A percentile compares a stretch with the other conserved stretches of the same genome.
Conservation (phyloP, 768 basidiomycete genomes). For the Suillus luteus region DNA sequence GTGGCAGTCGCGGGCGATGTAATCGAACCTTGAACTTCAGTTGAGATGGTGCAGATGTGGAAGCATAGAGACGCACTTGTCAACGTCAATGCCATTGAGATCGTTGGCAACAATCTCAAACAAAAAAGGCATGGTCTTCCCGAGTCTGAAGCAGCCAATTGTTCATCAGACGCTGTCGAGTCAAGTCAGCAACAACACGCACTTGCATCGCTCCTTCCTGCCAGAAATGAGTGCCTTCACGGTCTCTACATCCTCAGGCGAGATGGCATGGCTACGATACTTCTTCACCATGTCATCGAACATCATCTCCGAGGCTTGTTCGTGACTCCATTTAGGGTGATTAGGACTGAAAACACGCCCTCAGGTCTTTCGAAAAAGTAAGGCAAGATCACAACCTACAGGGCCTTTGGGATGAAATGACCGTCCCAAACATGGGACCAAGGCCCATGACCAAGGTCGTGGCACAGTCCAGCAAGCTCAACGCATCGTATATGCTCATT, state of each 20-base stretch:
- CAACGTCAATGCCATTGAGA: conserved; percentile 82
- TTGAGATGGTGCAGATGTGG: conserved; percentile 2
- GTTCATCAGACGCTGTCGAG: neutral
- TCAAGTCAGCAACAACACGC: conserved; percentile 23
- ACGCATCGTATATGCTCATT: conserved; percentile 76
- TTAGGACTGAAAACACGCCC: conserved; percentile 1
- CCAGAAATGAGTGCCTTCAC: conserved; percentile 83
- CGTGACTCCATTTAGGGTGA: conserved; percentile 61
- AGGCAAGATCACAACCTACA: conserved; percentile 44
- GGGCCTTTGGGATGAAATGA: conserved; percentile 64
- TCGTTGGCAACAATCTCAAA: conserved; percentile 87
- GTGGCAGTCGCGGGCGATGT: conserved; percentile 74
- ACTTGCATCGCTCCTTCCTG: conserved; percentile 53
- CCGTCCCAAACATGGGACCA: conserved; percentile 87
- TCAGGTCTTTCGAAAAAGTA: neutral
- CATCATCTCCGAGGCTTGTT: conserved; percentile 83
- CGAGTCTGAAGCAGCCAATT: conserved; percentile 19
- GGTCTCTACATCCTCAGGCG: conserved; percentile 51
- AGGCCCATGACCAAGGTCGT: conserved; percentile 85
- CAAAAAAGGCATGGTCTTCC: conserved; percentile 65
- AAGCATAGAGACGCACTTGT: conserved; percentile 54
- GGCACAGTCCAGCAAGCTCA: conserved; percentile 79
- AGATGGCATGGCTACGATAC: conserved; percentile 49
- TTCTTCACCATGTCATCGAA: conserved; percentile 65
- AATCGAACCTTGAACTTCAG: conserved; percentile 62